Evolutionary conservation across 768 basidiomycete genomes (phyloP), one percentile per base, ranked within the genome.

Genomic region (Termitomyces sp.): DNA sequence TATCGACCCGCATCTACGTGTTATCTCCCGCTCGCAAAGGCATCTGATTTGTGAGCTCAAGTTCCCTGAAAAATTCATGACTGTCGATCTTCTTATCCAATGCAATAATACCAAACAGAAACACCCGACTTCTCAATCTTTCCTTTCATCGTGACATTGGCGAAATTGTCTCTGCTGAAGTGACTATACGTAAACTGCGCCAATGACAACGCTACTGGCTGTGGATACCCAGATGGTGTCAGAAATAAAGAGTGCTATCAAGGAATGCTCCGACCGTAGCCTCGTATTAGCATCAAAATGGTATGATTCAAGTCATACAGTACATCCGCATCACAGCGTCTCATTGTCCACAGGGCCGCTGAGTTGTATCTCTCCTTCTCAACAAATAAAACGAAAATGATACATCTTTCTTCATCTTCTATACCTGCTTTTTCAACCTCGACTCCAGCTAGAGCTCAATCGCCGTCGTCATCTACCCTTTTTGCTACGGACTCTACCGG

Each of bases 191-290:
- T 38, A 8, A 42, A 54, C 36, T n/a, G n/a, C 18, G 10, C 42
- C 24, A 59, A 3, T 70, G 67, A 52, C 68, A 32, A 58, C 61
- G 9, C 58, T 62, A 47, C 46, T 57, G 35, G 52, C 49, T 16
- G 58, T 66, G 46, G 82, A 87, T 65, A 61, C 63, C n/a, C 75
- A 79, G 42, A 75, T 82, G 52, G 73, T 84, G n/a, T 70, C 72
- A 20, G 84, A 83, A 24, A 66, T 94, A 53, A 77, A 86, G 28
- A 70, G 69, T 42, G 84, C 90, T 6, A 79, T 87, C 56, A 81
- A 78, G 58, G 88, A 92, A 66, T 92, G 90, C 63, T 77, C 86
- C 18, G 86, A 88, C 28, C 76, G 90, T 68, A 88, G 90, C 2
- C 72, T 94, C 42, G 69, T 75, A 16, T 77, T 81, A 30, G 88